These are phyloP conservation scores for Coemansia nantahalensis DNA, from an alignment of 192 early-diverging fungal genomes.

Conservation along the genomic window DNA sequence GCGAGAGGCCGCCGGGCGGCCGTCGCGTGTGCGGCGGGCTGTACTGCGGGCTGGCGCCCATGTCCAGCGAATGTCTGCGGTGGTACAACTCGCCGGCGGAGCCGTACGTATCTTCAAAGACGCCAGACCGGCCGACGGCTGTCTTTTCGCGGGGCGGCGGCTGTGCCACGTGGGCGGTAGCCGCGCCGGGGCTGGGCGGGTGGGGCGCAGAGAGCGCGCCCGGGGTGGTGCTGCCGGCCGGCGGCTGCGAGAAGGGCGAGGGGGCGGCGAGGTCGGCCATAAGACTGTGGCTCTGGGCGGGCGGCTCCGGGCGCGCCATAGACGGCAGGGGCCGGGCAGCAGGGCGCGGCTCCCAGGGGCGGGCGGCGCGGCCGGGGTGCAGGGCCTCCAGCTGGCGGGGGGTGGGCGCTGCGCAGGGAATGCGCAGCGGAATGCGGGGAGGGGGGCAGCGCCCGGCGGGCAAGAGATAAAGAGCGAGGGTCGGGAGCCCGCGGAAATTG, in stretches of 20 bases:
- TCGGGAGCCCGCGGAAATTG: too few relatives aligned
- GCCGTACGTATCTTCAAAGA: constrained; percentile 19
- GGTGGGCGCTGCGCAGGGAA: too few relatives aligned
- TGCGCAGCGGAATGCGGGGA: too few relatives aligned
- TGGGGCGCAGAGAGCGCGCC: not conserved
- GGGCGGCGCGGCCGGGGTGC: too few relatives aligned
- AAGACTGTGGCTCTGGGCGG: constrained; percentile 23
- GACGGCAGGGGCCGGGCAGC: not conserved
- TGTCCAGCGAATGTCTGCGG: constrained; percentile 47
- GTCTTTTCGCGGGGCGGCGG: constrained; percentile 29
- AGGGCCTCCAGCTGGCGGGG: too few relatives aligned
- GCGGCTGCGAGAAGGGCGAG: constrained; percentile 49
- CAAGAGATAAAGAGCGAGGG: too few relatives aligned
- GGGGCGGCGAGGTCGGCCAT: constrained; percentile 13
- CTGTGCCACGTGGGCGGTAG: too few relatives aligned
- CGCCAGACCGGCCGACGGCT: constrained; percentile 36
- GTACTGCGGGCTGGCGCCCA: constrained; percentile 17
- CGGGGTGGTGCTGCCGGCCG: not conserved
- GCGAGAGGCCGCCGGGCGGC: not conserved
- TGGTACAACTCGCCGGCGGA: constrained; percentile 6
- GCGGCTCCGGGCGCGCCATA: constrained; percentile 35
- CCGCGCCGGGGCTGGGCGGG: too few relatives aligned
- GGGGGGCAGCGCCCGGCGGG: too few relatives aligned
- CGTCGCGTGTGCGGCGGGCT: not conserved
- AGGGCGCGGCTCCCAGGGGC: too few relatives aligned